phyloP scores from a whole-genome alignment of 139 green algal species.

The Chlamydomonas sphaeroides region DNA sequence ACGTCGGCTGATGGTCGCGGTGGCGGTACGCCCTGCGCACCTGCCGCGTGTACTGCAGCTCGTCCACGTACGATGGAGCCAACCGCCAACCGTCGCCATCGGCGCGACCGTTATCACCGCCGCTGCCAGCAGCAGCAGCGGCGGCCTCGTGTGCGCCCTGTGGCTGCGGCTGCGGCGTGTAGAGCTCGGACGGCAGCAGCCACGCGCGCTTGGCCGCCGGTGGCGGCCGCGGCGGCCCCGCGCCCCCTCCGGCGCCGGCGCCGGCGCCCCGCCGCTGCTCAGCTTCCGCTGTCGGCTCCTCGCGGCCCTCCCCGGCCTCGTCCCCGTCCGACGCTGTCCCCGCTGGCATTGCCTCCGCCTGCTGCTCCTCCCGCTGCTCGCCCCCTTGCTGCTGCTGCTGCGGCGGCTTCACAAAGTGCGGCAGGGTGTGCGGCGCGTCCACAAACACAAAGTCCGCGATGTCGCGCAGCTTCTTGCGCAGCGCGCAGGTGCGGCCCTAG shows the following conservation, averaged over 20 bases:
- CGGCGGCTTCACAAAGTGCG: constrained; percentile 46
- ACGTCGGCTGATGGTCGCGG: too few species aligned
- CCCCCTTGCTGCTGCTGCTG: neutral
- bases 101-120: neutral
- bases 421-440: constrained; percentile 85
- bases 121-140: too few species aligned
- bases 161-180: too few species aligned
- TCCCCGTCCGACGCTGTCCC: neutral
- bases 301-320: neutral
- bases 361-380: neutral
- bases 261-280: too few species aligned
- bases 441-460: constrained; percentile 83
- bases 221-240: constrained; percentile 28
- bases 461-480: constrained; percentile 70
- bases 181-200: constrained; percentile 54
- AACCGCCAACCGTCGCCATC: neutral
- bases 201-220: constrained; percentile 48
- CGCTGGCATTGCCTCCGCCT: neutral
- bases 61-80: constrained; percentile 45
- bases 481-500: constrained; percentile 66
- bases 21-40: too few species aligned
- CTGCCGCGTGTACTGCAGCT: constrained; percentile 67
- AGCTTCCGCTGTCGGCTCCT: neutral
- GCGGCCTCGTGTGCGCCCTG: neutral
- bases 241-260: too few species aligned